Evolutionary conservation across 2,329 filamentous ascomycete genomes (phyloP), one percentile per base, ranked within the genome.

Genomic region (Pestalotiopsis sp.): DNA sequence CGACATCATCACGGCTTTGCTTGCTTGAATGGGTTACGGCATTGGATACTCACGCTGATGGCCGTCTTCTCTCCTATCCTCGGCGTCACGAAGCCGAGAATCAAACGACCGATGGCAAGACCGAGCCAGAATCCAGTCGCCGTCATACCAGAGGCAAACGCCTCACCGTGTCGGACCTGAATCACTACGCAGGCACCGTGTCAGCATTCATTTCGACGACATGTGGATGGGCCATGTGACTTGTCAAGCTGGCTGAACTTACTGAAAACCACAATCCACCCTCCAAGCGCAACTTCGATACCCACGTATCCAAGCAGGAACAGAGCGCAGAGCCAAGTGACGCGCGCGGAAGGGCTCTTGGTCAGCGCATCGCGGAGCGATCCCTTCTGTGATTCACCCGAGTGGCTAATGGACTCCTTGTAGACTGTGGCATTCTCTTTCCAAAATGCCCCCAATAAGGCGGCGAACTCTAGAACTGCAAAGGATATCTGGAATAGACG

Each of bases 121-220:
- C 93, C 93, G 23, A 93, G 85, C 93, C 93, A 96, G 79, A 94
- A 95, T 0, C 92, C 93, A 1, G 92, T 94, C 0, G 91, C 90
- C 0, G 90, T 90, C 84, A 95, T 92, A 11, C 93, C 92, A 31
- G 89, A 90, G 0, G 88, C 87, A 72, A 95, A 94, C 0, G 88
- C 80, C 3, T 82, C 85, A 1, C 89, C 92, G n/a, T 90, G 79
- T 5, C 93, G 87, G 5, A 94, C 90, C 41, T 89, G 86, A 31
- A 93, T 90, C 92, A 96, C 57, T 59, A 14, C 4, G 25, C 3
- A 4, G 25, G 14, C 11, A 17, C 52, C 12, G 3, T 9, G 12
- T 59, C 20, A 59, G 55, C 27, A 31, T 14, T 20, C 20, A 27
- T 5, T 4, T 20, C 5, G 14, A 4, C 2, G 14, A 17, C 3